These are phyloP conservation scores for Termitomyces sp. DNA, from an alignment of 768 basidiomycete species.

Conservation along the genomic window DNA sequence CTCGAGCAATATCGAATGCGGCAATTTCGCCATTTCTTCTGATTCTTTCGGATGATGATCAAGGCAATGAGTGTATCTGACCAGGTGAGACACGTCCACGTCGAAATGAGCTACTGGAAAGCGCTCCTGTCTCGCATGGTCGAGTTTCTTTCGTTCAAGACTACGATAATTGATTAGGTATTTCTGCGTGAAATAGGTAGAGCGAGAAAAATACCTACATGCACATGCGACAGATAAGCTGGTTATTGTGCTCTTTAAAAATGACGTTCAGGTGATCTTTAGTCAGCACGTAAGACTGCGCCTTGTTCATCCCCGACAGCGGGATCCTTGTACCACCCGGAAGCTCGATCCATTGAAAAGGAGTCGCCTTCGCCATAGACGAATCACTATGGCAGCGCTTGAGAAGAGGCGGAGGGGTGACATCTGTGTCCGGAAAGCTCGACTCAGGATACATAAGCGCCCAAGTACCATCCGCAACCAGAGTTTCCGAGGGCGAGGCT, in stretches of 20 bases:
- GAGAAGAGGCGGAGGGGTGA: neutral
- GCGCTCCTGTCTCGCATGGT: neutral
- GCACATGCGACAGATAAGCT: constrained; percentile 4
- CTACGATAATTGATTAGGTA: neutral
- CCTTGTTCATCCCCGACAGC: neutral
- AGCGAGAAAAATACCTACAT: neutral
- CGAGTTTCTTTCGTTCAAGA: neutral
- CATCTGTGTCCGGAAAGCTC: neutral
- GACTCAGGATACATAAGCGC: neutral
- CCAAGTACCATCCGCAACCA: neutral
- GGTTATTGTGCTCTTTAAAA: neutral
- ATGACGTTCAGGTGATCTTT: neutral
- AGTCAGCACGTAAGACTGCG: neutral
- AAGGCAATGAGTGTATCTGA: neutral
- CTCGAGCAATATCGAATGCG: neutral
- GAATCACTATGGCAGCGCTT: neutral
- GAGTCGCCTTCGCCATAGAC: neutral
- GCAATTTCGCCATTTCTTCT: neutral
- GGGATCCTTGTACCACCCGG: neutral
- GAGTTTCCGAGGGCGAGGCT: neutral
- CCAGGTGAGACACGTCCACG: neutral
- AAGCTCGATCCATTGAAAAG: neutral
- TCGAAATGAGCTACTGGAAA: neutral
- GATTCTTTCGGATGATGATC: neutral
- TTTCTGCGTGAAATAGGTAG: neutral